These are phyloP conservation scores for Xerocomus spinulosus DNA, from an alignment of 768 basidiomycete genomes.

Conservation along the genomic window DNA sequence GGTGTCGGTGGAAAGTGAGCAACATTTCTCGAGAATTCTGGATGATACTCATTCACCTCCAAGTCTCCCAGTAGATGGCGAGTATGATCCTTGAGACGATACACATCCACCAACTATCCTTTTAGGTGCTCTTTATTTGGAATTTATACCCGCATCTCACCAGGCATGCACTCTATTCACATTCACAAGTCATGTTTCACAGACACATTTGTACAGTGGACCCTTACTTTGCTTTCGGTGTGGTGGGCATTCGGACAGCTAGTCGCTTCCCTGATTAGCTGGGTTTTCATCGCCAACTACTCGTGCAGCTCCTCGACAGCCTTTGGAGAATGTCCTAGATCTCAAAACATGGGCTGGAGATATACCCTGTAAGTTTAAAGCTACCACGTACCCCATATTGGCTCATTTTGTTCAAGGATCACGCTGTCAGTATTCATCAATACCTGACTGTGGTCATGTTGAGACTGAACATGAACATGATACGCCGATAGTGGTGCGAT, in stretches of 20 bases:
- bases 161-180: slow-evolving; percentile 23
- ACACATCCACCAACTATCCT: neutral
- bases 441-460: neutral
- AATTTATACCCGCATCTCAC: slow-evolving; percentile 40
- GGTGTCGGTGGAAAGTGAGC: slow-evolving; percentile 50
- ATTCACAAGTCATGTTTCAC: neutral
- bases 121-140: slow-evolving; percentile 42
- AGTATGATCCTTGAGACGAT: slow-evolving; percentile 2
- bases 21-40: slow-evolving; percentile 9
- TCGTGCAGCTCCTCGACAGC: slow-evolving; percentile 38
- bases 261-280: slow-evolving; percentile 47
- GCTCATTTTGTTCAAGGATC: slow-evolving; percentile 26
- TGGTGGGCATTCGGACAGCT: slow-evolving; percentile 54
- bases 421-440: slow-evolving; percentile 33
- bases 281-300: slow-evolving; percentile 53
- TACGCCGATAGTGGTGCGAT: slow-evolving; percentile 36
- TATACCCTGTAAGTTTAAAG: slow-evolving; percentile 40
- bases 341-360: slow-evolving; percentile 58
- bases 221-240: slow-evolving; percentile 50
- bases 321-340: slow-evolving; percentile 41
- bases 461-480: slow-evolving; percentile 5
- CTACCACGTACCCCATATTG: neutral
- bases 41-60: slow-evolving; percentile 14
- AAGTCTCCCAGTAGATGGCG: slow-evolving; percentile 47
- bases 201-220: slow-evolving; percentile 34